Percentiles rank a stretch among this genome's conserved stretches.
Evolutionary conservation across 768 basidiomycete genomes (phyloP).

Genomic region (Suillus subalutaceus): DNA sequence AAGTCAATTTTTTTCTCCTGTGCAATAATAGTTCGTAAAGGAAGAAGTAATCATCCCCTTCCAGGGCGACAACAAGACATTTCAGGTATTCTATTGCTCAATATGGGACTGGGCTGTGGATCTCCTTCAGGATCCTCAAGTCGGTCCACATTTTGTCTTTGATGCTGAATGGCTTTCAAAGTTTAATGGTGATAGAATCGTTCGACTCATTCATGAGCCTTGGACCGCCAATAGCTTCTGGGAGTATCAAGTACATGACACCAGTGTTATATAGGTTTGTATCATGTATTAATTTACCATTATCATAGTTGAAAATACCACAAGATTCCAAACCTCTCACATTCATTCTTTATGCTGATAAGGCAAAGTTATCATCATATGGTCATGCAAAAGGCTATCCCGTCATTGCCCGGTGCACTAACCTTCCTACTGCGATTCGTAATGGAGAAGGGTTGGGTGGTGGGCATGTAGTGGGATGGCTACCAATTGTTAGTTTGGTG

Average conservation of each 20-base stretch:
- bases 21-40: constrained; percentile 16
- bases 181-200: constrained; percentile 29
- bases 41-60: no score
- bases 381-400: constrained; percentile 42
- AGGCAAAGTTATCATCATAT: constrained; percentile 40
- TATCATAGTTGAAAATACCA: not conserved
- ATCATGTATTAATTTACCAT: not conserved
- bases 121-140: constrained; percentile 29
- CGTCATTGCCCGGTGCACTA: constrained; percentile 34
- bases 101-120: constrained; percentile 33
- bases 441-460: constrained; percentile 40
- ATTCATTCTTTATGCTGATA: constrained; percentile 44
- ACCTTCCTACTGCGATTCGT: constrained; percentile 33
- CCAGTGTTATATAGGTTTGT: not conserved
- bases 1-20: not conserved
- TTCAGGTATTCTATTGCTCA: constrained; percentile 22
- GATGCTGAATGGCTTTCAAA: constrained; percentile 33
- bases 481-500: constrained; percentile 37
- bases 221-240: constrained; percentile 40
- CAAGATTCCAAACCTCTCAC: constrained; percentile 27
- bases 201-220: constrained; percentile 37
- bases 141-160: constrained; percentile 32
- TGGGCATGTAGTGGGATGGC: constrained; percentile 40
- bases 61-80: constrained; percentile 13
- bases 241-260: constrained; percentile 37